Conservation (phyloP, 1,284 basidiomycete species). For the Coniophora puteana region DNA sequence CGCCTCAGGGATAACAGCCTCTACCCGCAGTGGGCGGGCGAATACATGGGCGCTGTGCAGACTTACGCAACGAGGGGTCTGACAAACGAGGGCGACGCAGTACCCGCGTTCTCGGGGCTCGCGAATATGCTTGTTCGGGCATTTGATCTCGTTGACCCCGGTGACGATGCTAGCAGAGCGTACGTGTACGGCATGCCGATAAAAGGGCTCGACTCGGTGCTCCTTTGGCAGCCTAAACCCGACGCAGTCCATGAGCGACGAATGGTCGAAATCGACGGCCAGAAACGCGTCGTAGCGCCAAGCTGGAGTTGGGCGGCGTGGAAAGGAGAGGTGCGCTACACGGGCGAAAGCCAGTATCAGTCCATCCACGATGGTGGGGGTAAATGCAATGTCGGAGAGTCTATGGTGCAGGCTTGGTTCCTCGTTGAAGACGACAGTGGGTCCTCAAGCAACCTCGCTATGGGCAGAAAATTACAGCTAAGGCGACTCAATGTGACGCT, state of each 20-base stretch:
- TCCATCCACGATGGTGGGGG: too few species aligned
- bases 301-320: too few species aligned
- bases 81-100: constrained; percentile 11
- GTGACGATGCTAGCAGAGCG: not conserved
- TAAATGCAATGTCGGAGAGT: too few species aligned
- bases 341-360: too few species aligned
- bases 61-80: constrained; percentile 8
- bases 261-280: constrained; percentile 32
- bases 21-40: too few species aligned
- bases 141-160: constrained; percentile 4
- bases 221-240: constrained; percentile 5
- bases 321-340: too few species aligned
- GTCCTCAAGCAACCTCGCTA: too few species aligned
- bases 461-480: too few species aligned
- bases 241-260: constrained; percentile 1
- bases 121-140: not conserved
- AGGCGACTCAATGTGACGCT: too few species aligned
- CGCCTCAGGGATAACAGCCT: too few species aligned
- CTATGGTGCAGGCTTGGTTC: too few species aligned
- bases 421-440: too few species aligned
- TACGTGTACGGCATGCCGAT: constrained; percentile 3
- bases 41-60: constrained; percentile 7
- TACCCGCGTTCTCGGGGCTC: constrained; percentile 12
- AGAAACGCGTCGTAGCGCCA: constrained; percentile 34
- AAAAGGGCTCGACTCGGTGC: not conserved